Conservation (phyloP, 805 yeast species). For the Metschnikowia picachoensis region DNA sequence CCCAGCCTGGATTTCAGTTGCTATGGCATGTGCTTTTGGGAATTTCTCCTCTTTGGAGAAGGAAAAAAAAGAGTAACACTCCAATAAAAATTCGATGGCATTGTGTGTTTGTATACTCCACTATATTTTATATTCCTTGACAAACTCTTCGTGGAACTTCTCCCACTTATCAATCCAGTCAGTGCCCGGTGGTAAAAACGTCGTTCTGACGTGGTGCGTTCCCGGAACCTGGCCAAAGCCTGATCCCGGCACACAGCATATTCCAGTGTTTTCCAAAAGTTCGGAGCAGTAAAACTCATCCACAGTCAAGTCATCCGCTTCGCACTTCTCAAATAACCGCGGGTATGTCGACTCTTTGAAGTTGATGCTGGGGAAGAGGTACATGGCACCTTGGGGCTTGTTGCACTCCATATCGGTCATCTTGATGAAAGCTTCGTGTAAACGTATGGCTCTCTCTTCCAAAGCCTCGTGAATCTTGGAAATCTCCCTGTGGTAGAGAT, state of each 20-base stretch:
- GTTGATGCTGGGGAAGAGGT: constrained; percentile 77
- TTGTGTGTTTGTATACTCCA: no score
- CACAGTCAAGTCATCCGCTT: constrained; percentile 51
- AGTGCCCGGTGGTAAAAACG: constrained; percentile 92
- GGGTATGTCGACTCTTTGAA: constrained; percentile 47
- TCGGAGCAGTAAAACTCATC: constrained; percentile 90
- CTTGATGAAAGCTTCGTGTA: constrained; percentile 65
- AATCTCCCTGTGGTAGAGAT: constrained; percentile 61
- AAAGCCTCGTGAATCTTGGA: constrained; percentile 58
- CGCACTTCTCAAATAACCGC: constrained; percentile 60
- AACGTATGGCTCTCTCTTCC: constrained; percentile 54
- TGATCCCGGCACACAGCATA: constrained; percentile 95
- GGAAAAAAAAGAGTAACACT: constrained; percentile 4
- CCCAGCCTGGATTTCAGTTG: constrained; percentile 66
- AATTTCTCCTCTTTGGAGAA: constrained; percentile 16
- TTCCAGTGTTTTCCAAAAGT: constrained; percentile 82
- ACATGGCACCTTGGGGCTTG: constrained; percentile 97
- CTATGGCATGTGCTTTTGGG: constrained; percentile 28
- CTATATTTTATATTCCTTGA: constrained; percentile 43
- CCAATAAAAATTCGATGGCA: no score
- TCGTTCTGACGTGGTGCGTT: constrained; percentile 91
- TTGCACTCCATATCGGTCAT: constrained; percentile 86
- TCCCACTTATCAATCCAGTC: constrained; percentile 84
- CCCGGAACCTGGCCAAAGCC: constrained; percentile 94
- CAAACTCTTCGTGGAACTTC: constrained; percentile 71